Base-by-base conservation (phyloP, 345 rosid genomes). In the Rhodomyrtus tomentosa region DNA sequence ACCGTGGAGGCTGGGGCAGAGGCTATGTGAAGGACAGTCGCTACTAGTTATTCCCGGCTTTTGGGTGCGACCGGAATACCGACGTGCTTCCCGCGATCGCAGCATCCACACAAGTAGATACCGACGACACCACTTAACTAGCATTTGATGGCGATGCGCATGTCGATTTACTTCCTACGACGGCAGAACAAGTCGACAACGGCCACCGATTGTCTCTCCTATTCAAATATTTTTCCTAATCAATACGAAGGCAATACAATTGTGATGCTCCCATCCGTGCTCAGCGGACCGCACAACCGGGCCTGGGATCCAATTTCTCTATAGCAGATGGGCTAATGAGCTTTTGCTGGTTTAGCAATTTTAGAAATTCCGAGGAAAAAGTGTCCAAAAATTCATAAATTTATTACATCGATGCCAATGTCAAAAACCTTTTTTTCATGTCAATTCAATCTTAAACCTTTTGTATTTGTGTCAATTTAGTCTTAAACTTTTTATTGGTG, bases 161-260 rank as follows among this genome's bases (percentile, higher is more conserved):
- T 56, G 16, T 15, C 5, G 7, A 56, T 56, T 56, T 25, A 25
- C 62, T 25, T n/a, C 32, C 62, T 25, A 25, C 3, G 3, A 11
- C 3, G 29, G 62, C 7, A 25, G 16, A 56, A 6, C 16, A 25
- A 25, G 32, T 11, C 32, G 6, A 56, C 2, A 5, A n/a, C 3
- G 6, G 5, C 25, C 5, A 1, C 38, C 0, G 5, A 27, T 59
- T 59, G 6, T 5, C 4, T 27, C 5, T 27, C 12, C 36, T 0
- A 14, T 59, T 59, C 73, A 27, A 27, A 13, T 59, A 20, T 8
- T 59, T 59, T 59, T 6, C 10, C 9, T 27, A 15, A 14, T 27
- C 73, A 36, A 59, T 59, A 2, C 9, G 2, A 27, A 27, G 73
- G 29, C 38, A 4, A 58, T 14, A 58, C 4, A 3, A 27, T 6